Evolutionary conservation across 441 rosid species (phyloP).

Genomic region (Erodium chrysanthum): DNA sequence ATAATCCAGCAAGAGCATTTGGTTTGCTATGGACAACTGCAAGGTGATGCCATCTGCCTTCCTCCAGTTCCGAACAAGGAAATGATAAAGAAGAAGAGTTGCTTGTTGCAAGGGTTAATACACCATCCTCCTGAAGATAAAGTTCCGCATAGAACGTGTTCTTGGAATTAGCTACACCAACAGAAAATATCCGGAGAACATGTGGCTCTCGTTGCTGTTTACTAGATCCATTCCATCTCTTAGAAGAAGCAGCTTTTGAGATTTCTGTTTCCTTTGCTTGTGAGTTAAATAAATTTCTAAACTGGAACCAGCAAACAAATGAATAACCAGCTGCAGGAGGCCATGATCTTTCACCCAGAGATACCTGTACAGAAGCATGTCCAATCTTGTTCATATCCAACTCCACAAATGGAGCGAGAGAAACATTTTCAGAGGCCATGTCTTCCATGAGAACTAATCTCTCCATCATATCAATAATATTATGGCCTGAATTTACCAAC

Average conservation of each 20-base stretch:
- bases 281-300: slow-evolving; percentile 53
- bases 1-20: slow-evolving; percentile 98
- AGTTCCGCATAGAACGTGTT: slow-evolving; percentile 86
- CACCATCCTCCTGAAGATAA: slow-evolving; percentile 90
- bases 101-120: slow-evolving; percentile 95
- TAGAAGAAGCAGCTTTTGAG: slow-evolving; percentile 43
- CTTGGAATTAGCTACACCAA: slow-evolving; percentile 72
- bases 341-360: slow-evolving; percentile 98
- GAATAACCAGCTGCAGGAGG: slow-evolving; percentile 99
- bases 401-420: slow-evolving; percentile 83
- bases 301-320: slow-evolving; percentile 93
- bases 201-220: slow-evolving; percentile 53
- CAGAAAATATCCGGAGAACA: slow-evolving; percentile 82
- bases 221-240: slow-evolving; percentile 35
- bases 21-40: slow-evolving; percentile 99
- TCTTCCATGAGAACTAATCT: slow-evolving; percentile 78
- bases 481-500: slow-evolving; percentile 64
- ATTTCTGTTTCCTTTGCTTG: slow-evolving; percentile 53
- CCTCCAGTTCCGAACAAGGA: slow-evolving; percentile 90
- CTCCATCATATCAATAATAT: slow-evolving; percentile 86
- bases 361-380: slow-evolving; percentile 89
- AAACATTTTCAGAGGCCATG: slow-evolving; percentile 57
- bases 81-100: slow-evolving; percentile 79
- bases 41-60: slow-evolving; percentile 99
- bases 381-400: slow-evolving; percentile 91